These are phyloP conservation scores for Phylloporus sp. DNA, from an alignment of 768 basidiomycete genomes.

Conservation along the genomic window DNA sequence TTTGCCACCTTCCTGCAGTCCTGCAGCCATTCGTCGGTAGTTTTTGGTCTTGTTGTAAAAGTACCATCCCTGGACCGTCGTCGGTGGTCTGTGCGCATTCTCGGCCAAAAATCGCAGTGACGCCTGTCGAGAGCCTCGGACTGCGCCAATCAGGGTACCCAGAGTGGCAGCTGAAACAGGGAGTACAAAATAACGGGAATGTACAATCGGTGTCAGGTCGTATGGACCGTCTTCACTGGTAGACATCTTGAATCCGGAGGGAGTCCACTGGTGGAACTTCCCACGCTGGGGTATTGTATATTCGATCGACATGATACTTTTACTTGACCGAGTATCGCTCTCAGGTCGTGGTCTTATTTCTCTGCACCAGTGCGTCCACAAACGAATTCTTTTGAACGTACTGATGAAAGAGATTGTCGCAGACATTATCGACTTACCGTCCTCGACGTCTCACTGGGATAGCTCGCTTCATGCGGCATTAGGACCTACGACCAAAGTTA, in stretches of 20 bases:
- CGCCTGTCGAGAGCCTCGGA: slow-evolving; percentile 68
- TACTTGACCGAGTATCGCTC: too few relatives aligned
- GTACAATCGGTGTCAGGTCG: slow-evolving; percentile 30
- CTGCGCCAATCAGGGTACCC: slow-evolving; percentile 67
- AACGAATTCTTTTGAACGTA: too few relatives aligned
- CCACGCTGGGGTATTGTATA: too few relatives aligned
- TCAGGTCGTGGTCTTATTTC: too few relatives aligned
- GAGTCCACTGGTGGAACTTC: too few relatives aligned
- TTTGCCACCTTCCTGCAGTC: slow-evolving; percentile 58
- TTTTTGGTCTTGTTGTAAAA: slow-evolving; percentile 97
- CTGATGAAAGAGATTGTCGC: too few relatives aligned
- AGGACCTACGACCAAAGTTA: too few relatives aligned
- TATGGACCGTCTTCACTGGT: slow-evolving; percentile 13
- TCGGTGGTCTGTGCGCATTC: slow-evolving; percentile 84
- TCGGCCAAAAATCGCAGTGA: slow-evolving; percentile 85
- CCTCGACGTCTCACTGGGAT: too few relatives aligned
- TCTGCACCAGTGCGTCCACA: too few relatives aligned
- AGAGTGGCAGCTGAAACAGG: slow-evolving; percentile 56
- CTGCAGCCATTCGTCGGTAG: slow-evolving; percentile 76
- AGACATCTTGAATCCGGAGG: slow-evolving; percentile 15
- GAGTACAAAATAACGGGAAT: slow-evolving; percentile 55
- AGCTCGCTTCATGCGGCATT: too few relatives aligned
- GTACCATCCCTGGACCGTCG: slow-evolving; percentile 88
- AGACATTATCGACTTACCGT: too few relatives aligned
- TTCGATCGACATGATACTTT: too few relatives aligned